phyloP scores from a whole-genome alignment of 2,329 filamentous ascomycete genomes.

The Delphinella strobiligena region DNA sequence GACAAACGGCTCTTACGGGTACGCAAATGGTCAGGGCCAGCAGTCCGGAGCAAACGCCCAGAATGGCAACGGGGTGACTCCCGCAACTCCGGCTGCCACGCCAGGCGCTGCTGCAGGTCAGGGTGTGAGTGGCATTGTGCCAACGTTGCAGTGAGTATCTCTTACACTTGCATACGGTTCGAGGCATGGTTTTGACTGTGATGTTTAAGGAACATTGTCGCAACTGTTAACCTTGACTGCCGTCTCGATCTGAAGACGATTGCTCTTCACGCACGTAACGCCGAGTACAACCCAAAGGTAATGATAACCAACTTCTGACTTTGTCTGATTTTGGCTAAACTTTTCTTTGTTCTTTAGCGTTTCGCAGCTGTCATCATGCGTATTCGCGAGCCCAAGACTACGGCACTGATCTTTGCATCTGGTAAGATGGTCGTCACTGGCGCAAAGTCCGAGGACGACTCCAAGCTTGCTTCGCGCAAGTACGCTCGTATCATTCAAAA shows the following conservation, averaged over 20 bases:
- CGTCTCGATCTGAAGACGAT: constrained; percentile 98
- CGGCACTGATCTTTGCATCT: constrained; percentile 91
- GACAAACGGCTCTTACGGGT: constrained; percentile 37
- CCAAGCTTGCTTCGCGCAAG: constrained; percentile 91
- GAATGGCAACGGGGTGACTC: constrained; percentile 66
- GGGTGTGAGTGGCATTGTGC: constrained; percentile 79
- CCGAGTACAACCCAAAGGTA: constrained; percentile 98
- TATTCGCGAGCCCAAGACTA: constrained; percentile 98
- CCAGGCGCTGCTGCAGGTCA: constrained; percentile 60
- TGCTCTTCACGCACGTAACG: constrained; percentile 92
- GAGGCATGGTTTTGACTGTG: constrained; percentile 22
- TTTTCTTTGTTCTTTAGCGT: constrained; percentile 49
- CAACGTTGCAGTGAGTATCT: constrained; percentile 89
- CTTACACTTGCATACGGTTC: constrained; percentile 20
- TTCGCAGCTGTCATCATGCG: constrained; percentile 99
- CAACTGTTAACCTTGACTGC: constrained; percentile 96
- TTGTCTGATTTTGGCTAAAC: constrained; percentile 28
- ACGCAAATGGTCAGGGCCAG: constrained; percentile 26
- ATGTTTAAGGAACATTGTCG: constrained; percentile 84
- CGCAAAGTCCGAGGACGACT: constrained; percentile 62
- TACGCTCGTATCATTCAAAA: constrained; percentile 99
- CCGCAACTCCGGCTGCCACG: constrained; percentile 82
- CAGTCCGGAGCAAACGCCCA: constrained; percentile 21
- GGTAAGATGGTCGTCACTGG: constrained; percentile 97
- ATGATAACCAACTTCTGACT: constrained; percentile 14